Evolutionary conservation across 257 asterid genomes (phyloP).

Genomic region (Knoxia roxburghii): DNA sequence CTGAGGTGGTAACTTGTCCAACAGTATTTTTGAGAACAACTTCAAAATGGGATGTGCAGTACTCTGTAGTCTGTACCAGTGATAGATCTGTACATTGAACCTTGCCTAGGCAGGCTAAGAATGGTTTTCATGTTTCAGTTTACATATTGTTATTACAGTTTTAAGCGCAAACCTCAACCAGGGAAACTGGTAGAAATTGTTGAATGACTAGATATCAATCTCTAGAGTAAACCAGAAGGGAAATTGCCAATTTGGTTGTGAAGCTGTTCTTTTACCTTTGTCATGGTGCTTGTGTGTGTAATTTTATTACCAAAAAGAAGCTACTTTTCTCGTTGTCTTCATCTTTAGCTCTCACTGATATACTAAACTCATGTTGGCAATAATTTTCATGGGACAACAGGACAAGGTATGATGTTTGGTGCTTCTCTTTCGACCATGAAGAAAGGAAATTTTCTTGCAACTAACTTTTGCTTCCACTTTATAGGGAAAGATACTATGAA

Average conservation of each 20-base stretch:
- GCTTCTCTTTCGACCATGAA: not conserved
- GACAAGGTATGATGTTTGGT: not conserved
- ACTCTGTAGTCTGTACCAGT: not conserved
- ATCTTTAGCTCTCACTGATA: not conserved
- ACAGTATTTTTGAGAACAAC: not conserved
- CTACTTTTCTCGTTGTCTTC: not conserved
- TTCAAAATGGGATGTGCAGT: not conserved
- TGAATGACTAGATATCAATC: not conserved
- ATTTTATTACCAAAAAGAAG: not conserved
- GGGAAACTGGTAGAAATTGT: not conserved
- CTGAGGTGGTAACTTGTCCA: not conserved
- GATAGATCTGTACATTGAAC: not conserved
- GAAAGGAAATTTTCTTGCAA: not conserved
- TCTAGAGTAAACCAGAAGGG: not conserved
- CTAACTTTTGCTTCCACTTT: not conserved
- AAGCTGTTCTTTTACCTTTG: not conserved
- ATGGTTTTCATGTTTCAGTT: not conserved
- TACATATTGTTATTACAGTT: conserved; percentile 2
- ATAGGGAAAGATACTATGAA: not conserved
- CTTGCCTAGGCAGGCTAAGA: not conserved
- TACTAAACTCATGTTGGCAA: conserved; percentile 1
- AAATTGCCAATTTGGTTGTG: not conserved
- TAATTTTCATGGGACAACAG: not conserved
- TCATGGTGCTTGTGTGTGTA: not conserved
- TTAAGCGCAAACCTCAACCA: not conserved